Conservation (phyloP, 1,284 basidiomycete species). For the Tylopilus sp. region DNA sequence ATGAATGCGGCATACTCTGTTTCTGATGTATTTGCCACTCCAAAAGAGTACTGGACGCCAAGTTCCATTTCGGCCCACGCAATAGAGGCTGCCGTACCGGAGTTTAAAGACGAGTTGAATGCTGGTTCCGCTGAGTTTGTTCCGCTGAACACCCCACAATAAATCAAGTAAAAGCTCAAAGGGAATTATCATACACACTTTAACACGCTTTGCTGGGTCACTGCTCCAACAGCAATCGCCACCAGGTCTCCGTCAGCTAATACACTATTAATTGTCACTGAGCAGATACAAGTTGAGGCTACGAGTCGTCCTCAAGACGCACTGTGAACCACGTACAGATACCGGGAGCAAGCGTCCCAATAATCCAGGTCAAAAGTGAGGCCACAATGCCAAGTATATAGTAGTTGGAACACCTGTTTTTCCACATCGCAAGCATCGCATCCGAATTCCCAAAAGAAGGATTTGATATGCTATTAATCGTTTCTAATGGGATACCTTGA, state of each 20-base stretch:
- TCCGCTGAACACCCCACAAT: slow-evolving; percentile 19
- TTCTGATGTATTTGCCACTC: slow-evolving; percentile 17
- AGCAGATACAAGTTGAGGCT: not conserved
- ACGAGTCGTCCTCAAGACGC: not conserved
- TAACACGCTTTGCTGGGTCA: slow-evolving; percentile 33
- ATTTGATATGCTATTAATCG: slow-evolving; percentile 37
- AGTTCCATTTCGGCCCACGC: slow-evolving; percentile 39
- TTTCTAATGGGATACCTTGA: slow-evolving; percentile 35
- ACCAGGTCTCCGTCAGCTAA: slow-evolving; percentile 33
- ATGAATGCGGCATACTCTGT: slow-evolving; percentile 31
- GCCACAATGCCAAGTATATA: slow-evolving; percentile 34
- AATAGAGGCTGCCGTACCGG: slow-evolving; percentile 29
- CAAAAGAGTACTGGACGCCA: slow-evolving; percentile 34
- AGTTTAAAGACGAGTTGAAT: slow-evolving; percentile 17
- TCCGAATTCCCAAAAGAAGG: slow-evolving; percentile 36
- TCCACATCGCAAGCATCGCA: slow-evolving; percentile 24
- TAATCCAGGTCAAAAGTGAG: slow-evolving; percentile 31
- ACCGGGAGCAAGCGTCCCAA: slow-evolving; percentile 36
- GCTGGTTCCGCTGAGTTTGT: not conserved
- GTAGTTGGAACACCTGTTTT: slow-evolving; percentile 35
- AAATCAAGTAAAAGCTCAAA: not conserved
- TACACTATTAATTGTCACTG: slow-evolving; percentile 36
- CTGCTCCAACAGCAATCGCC: slow-evolving; percentile 37
- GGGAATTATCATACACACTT: slow-evolving; percentile 23
- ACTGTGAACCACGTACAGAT: slow-evolving; percentile 28